These are phyloP conservation scores for Pseudopyrenochaeta lycopersici DNA, from an alignment of 2,329 filamentous ascomycete genomes.

Conservation along the genomic window DNA sequence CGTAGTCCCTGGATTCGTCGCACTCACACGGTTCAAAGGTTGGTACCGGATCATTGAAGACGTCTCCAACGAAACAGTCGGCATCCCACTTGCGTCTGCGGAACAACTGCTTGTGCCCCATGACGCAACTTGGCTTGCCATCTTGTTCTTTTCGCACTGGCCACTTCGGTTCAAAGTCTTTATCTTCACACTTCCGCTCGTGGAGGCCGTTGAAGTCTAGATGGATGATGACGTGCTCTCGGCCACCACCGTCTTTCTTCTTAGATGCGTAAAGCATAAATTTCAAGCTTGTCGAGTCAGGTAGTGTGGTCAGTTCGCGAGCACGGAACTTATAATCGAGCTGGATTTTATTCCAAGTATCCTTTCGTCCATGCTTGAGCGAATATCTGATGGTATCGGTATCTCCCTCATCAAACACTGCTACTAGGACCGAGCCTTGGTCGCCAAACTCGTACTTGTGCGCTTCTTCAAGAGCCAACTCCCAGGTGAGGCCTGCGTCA, in stretches of 20 bases:
- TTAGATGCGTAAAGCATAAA: conserved; percentile 77
- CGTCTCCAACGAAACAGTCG: conserved; percentile 86
- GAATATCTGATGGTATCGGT: conserved; percentile 79
- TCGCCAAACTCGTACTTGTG: conserved; percentile 98
- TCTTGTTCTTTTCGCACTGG: conserved; percentile 82
- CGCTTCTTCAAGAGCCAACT: conserved; percentile 75
- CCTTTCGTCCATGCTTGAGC: conserved; percentile 79
- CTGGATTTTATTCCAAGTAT: conserved; percentile 75
- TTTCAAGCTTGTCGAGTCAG: conserved; percentile 91
- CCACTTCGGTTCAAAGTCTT: conserved; percentile 84
- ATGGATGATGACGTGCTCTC: conserved; percentile 71
- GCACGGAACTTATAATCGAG: conserved; percentile 77
- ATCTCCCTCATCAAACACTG: conserved; percentile 72
- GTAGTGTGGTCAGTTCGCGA: conserved; percentile 81
- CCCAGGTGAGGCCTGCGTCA: conserved; percentile 89
- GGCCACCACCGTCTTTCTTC: conserved; percentile 56
- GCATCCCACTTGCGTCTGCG: conserved; percentile 84
- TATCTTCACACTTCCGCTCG: conserved; percentile 77
- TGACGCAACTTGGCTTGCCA: conserved; percentile 84
- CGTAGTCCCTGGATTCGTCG: conserved; percentile 79
- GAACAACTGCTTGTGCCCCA: conserved; percentile 94
- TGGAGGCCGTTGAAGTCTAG: conserved; percentile 87
- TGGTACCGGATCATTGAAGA: conserved; percentile 81
- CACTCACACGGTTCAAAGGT: conserved; percentile 81
- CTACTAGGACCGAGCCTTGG: conserved; percentile 86